Base-by-base conservation (phyloP, 805 yeast species). In the Grigorovia jiainica region DNA sequence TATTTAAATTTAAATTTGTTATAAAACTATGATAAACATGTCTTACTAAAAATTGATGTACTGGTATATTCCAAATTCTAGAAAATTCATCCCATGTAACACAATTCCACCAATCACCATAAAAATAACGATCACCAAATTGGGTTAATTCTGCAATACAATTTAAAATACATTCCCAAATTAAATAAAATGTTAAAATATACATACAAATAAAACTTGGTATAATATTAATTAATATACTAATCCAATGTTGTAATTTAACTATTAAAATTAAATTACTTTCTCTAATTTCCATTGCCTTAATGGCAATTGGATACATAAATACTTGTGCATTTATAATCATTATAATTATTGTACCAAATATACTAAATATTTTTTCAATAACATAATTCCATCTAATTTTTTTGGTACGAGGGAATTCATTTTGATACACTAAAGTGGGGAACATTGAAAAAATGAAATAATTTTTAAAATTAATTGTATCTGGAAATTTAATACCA, bases 61-160 rank as follows among this genome's bases (percentile, higher is more conserved):
- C 97, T 0, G 97, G 96, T 10, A 76, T 73, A 60, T 92, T 92
- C 98, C 99, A 94, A 47, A 83, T 78, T 49, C 97, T 72, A 7
- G 96, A 82, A 60, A 85, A 92, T 57, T 89, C 89, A 44, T 84
- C 85, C 96, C 97, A 92, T 34, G 87, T 82, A 16, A 82, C 77
- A 47, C 94, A 84, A 52, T 89, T 86, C 98, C 99, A 92, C 98
- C 98, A 94, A 34, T 87, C 84, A 3, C 95, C 90, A 57, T 94
- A 92, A 61, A 92, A 92, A 50, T 83, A 83, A 38, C 98, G 75
- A 59, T 92, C 97, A 5, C 87, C 96, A 64, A 80, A 94, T 39
- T 71, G 56, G n/a, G 95, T 80, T 33, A 90, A 67, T 60, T 92
- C 98, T 0, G 95, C 98, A 52, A 94, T 75, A 19, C 84, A 82